A percentile compares a stretch with the other conserved stretches of the same genome.
These are phyloP conservation scores for Corynascus novoguineensis DNA, from an alignment of 495 filamentous ascomycete genomes.

Conservation along the genomic window DNA sequence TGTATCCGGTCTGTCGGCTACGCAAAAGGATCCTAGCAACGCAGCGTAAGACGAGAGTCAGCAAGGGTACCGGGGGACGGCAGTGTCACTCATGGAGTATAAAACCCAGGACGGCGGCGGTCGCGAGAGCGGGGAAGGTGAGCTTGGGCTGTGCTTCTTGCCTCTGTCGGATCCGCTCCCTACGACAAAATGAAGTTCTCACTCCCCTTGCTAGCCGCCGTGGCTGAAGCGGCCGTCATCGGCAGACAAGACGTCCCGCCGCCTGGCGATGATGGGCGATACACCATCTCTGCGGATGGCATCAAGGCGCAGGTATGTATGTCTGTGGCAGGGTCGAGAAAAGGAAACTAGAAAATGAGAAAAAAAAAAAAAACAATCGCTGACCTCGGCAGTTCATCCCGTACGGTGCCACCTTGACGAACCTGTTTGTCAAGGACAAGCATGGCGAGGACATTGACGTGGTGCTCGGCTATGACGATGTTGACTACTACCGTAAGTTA, in stretches of 20 bases:
- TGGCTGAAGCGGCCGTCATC: conserved; percentile 6
- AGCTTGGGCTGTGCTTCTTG: not conserved
- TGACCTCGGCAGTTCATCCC: conserved; percentile 44
- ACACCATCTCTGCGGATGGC: conserved; percentile 45
- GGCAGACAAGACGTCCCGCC: not conserved
- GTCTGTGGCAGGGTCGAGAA: not conserved
- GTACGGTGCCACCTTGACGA: conserved; percentile 52
- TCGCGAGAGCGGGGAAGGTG: not conserved
- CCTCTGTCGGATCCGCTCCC: not conserved
- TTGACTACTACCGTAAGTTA: conserved; percentile 24
- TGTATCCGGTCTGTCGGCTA: conserved; percentile 7
- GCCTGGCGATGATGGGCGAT: conserved; percentile 37
- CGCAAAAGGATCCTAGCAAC: not conserved
- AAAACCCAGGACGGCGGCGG: not conserved
- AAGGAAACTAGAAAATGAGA: not conserved
- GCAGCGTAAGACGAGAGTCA: not conserved
- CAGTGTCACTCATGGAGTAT: not conserved
- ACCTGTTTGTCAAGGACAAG: conserved; percentile 53
- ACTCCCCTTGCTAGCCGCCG: not conserved
- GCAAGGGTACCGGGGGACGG: not conserved
- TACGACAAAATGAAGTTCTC: conserved; percentile 15
- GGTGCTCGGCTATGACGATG: conserved; percentile 49
- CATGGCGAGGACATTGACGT: conserved; percentile 50
- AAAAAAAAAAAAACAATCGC: not conserved
- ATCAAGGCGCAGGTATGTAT: conserved; percentile 47